Evolutionary conservation across 2,329 filamentous ascomycete species (phyloP).

Genomic region (Orbilia quercus): DNA sequence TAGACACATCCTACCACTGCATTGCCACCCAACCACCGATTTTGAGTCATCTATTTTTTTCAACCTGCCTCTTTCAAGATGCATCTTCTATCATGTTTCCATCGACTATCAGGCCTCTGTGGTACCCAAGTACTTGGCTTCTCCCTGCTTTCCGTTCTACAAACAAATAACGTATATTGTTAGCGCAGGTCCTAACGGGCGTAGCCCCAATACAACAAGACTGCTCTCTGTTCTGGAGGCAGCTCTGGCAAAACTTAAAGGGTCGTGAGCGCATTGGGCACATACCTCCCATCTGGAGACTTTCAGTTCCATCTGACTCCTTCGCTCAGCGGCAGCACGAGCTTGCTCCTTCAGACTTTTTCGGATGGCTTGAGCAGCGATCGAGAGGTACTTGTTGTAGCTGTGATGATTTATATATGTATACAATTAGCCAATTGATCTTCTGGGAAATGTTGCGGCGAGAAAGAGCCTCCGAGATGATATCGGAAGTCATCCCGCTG

Average conservation of each 20-base stretch:
- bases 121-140: slow-evolving; percentile 75
- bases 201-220: too few species aligned
- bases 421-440: slow-evolving; percentile 44
- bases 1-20: slow-evolving; percentile 29
- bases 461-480: neutral
- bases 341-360: slow-evolving; percentile 96
- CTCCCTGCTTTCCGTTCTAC: slow-evolving; percentile 96
- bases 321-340: slow-evolving; percentile 85
- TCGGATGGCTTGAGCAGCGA: slow-evolving; percentile 94
- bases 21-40: neutral
- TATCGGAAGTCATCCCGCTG: slow-evolving; percentile 25
- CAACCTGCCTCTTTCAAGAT: neutral
- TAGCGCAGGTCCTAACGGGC: slow-evolving; percentile 21
- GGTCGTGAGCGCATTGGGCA: slow-evolving; percentile 59
- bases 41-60: neutral
- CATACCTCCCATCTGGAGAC: slow-evolving; percentile 97
- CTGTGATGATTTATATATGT: slow-evolving; percentile 67
- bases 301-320: slow-evolving; percentile 87
- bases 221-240: too few species aligned
- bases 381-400: slow-evolving; percentile 99
- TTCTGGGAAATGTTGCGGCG: neutral
- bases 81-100: neutral
- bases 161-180: slow-evolving; percentile 29
- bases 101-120: slow-evolving; percentile 1
- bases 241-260: neutral